Evolutionary conservation across 352 stramenopile species (phyloP), one percentile per base, ranked within the genome.

Genomic region (Globisporangium nagaii): DNA sequence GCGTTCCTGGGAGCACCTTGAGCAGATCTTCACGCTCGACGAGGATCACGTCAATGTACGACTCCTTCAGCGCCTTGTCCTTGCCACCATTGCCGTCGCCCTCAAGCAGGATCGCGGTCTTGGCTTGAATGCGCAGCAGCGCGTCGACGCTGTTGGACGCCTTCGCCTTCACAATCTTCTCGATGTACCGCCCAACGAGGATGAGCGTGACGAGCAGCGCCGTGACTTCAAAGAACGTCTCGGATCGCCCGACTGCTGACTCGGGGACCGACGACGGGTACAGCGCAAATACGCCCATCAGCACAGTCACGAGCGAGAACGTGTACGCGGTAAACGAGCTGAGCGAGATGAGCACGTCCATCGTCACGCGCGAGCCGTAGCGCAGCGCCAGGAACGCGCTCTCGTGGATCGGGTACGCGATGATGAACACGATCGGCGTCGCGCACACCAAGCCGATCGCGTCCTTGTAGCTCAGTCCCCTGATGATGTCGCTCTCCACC

Each of bases 91-190:
- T 49, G 39, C 25, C 27, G 10, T 66, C 53, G 0, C 60, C 60
- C 25, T 89, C 80, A 19, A 98, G 63, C 51, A 98, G 70, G 35
- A 96, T 94, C 11, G 95, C 96, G 1, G 78, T 94, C 60, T 90
- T 90, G 30, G 79, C 75, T 53, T 92, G 78, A 56, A 89, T 84
- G 13, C 74, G 71, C 30, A 89, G 53, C 30, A 92, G 60, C 22
- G 71, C 70, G 41, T 88, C 75, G 19, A 92, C 65, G 34, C 75
- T 89, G 54, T 79, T 82, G 7, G 82, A 86, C 13, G 82, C 80
- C 44, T 69, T 75, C 7, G 75, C 66, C 57, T 90, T 90, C 20
- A 84, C 80, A 20, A 75, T 71, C 37, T 80, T 83, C 59, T 92
- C 79, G 30, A 92, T 84, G 62, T 86, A 89, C 8, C 80, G 71